Evolutionary conservation across 352 stramenopile species (phyloP).

Genomic region (Phytopythium aichiense): DNA sequence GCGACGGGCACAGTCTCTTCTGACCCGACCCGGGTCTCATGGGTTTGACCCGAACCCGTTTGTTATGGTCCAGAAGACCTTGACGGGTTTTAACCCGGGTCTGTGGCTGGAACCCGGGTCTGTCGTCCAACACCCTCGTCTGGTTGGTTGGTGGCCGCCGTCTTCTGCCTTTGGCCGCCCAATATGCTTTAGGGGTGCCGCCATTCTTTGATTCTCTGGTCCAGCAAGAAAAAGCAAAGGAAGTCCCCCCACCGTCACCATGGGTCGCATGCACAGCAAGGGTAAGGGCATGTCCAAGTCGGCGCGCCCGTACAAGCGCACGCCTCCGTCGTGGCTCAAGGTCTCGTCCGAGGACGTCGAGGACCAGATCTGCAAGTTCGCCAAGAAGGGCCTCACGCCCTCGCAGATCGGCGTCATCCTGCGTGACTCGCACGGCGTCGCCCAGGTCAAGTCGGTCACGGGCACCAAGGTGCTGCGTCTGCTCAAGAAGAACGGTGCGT

Average conservation of each 20-base stretch:
- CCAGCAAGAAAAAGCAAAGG: slow-evolving; percentile 46
- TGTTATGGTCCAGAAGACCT: too few species aligned
- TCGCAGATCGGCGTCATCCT: slow-evolving; percentile 99
- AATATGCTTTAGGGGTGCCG: neutral
- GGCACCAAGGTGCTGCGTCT: slow-evolving; percentile 99
- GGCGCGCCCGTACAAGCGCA: slow-evolving; percentile 98
- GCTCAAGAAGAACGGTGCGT: slow-evolving; percentile 98
- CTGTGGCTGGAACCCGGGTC: too few species aligned
- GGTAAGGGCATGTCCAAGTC: slow-evolving; percentile 99
- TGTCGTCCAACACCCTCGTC: neutral
- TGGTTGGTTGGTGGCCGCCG: slow-evolving; percentile 1
- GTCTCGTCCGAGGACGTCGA: slow-evolving; percentile 95
- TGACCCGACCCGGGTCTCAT: neutral
- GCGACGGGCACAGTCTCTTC: too few species aligned
- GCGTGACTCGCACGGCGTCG: slow-evolving; percentile 99
- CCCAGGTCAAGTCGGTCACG: slow-evolving; percentile 98
- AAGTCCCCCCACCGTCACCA: slow-evolving; percentile 42
- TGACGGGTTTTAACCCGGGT: neutral
- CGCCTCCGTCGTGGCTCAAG: slow-evolving; percentile 98
- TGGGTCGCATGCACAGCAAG: slow-evolving; percentile 98
- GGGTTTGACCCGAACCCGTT: neutral
- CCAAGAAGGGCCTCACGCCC: slow-evolving; percentile 97
- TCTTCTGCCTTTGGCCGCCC: neutral
- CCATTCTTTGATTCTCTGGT: slow-evolving; percentile 68
- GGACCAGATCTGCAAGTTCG: slow-evolving; percentile 99